These are phyloP conservation scores for Thuidium tamariscinum DNA, from an alignment of 225 moss, liverwort and hornwort species.

Conservation along the genomic window DNA sequence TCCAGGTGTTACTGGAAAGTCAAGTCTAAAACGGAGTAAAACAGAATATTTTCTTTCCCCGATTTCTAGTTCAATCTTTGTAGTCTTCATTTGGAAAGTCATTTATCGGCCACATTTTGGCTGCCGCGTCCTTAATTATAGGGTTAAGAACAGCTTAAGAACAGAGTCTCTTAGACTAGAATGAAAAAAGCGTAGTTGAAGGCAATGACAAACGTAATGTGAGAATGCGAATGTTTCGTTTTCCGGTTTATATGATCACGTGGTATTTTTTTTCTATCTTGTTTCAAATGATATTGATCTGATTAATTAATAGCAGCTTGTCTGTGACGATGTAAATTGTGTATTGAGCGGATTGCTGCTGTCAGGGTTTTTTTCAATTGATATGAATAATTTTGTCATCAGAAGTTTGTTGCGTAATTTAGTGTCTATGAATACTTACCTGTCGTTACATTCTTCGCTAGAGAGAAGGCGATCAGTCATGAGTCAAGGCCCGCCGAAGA, in stretches of 20 bases:
- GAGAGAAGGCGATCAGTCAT: constrained; percentile 6
- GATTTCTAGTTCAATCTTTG: neutral
- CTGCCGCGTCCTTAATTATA: neutral
- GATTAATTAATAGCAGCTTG: neutral
- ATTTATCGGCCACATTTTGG: neutral
- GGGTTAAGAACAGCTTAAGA: neutral
- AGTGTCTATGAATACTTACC: neutral
- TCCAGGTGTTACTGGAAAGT: neutral
- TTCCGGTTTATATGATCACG: neutral
- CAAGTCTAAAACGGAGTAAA: neutral
- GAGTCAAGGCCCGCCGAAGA: constrained; percentile 13
- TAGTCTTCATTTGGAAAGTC: neutral
- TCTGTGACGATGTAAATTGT: neutral
- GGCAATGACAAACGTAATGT: neutral
- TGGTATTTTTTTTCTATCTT: neutral
- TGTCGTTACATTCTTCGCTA: neutral
- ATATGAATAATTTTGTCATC: neutral
- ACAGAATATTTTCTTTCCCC: neutral
- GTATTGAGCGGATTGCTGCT: neutral
- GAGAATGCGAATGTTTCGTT: neutral
- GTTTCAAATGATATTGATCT: neutral
- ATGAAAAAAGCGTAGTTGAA: neutral
- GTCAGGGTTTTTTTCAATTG: neutral
- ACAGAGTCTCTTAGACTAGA: neutral
- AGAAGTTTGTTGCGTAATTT: neutral